Evolutionary conservation across 2,329 filamentous ascomycete species (phyloP).

Genomic region (Fusarium compactum): DNA sequence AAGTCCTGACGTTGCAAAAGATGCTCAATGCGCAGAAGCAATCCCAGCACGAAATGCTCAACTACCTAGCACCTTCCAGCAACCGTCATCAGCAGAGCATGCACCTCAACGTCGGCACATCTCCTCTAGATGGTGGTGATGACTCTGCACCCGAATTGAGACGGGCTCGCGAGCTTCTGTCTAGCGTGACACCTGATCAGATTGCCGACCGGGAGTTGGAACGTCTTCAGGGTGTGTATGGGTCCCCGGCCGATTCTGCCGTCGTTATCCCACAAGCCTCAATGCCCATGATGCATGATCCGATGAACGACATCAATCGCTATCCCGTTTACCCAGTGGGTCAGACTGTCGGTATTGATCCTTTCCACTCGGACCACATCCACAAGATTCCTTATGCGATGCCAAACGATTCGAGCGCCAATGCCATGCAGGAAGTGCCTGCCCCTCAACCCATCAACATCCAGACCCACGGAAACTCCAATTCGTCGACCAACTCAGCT

Average conservation of each 20-base stretch:
- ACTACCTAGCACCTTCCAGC: slow-evolving; percentile 62
- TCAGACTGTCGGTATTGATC: slow-evolving; percentile 91
- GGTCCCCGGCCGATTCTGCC: slow-evolving; percentile 66
- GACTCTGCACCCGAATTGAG: slow-evolving; percentile 66
- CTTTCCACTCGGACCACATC: slow-evolving; percentile 93
- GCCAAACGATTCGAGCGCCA: slow-evolving; percentile 66
- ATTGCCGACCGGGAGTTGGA: slow-evolving; percentile 67
- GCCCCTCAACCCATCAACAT: slow-evolving; percentile 53
- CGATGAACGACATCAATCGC: slow-evolving; percentile 65
- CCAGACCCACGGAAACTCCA: slow-evolving; percentile 38
- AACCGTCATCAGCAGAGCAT: slow-evolving; percentile 53
- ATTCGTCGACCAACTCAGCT: slow-evolving; percentile 54
- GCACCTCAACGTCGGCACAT: slow-evolving; percentile 52
- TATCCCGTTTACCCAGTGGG: slow-evolving; percentile 91
- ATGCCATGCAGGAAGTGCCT: slow-evolving; percentile 54
- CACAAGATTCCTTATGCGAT: slow-evolving; percentile 90
- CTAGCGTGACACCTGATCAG: slow-evolving; percentile 63
- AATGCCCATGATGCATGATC: slow-evolving; percentile 64
- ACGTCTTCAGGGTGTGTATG: slow-evolving; percentile 66
- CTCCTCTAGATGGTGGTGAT: slow-evolving; percentile 58
- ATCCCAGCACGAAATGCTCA: slow-evolving; percentile 69
- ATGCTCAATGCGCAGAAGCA: slow-evolving; percentile 69
- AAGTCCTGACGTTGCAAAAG: slow-evolving; percentile 71
- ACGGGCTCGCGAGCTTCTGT: slow-evolving; percentile 68
- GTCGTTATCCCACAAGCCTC: slow-evolving; percentile 56